phyloP scores from a whole-genome alignment of 805 yeast species.

The Kluyveromyces siamensis region DNA sequence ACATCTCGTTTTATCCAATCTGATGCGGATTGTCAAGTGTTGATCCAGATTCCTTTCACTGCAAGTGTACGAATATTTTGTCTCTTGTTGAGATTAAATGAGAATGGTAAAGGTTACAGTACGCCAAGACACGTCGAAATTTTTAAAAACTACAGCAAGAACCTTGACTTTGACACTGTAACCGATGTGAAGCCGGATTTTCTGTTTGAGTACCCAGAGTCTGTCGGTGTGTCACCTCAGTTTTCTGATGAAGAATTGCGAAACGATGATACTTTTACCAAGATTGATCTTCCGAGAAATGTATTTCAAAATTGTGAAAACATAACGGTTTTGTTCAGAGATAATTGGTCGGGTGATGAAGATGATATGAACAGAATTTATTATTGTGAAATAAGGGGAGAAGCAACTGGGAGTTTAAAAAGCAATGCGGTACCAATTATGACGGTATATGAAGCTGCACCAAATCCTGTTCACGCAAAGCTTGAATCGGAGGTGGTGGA shows the following conservation, averaged over 20 bases:
- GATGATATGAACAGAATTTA: conserved; percentile 52
- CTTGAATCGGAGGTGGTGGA: conserved; percentile 13
- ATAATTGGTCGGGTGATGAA: conserved; percentile 54
- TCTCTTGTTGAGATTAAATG: conserved; percentile 54
- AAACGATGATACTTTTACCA: conserved; percentile 53
- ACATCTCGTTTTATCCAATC: conserved; percentile 42
- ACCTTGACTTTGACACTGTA: conserved; percentile 65
- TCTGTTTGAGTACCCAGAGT: conserved; percentile 52
- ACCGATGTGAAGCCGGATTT: conserved; percentile 40
- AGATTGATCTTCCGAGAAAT: conserved; percentile 72
- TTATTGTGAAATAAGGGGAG: conserved; percentile 76
- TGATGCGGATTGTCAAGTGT: conserved; percentile 76
- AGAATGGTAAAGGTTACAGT: conserved; percentile 31
- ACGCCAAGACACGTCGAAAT: conserved; percentile 66
- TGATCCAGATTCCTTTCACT: conserved; percentile 72
- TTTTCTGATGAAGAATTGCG: conserved; percentile 23
- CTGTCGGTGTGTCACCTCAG: conserved; percentile 36
- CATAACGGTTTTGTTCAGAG: conserved; percentile 58
- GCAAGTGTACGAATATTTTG: conserved; percentile 69
- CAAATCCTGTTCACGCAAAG: conserved; percentile 75
- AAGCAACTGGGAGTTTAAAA: conserved; percentile 28
- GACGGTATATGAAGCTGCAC: conserved; percentile 80
- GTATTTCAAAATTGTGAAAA: conserved; percentile 61
- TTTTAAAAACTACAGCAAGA: conserved; percentile 54
- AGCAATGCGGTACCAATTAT: conserved; percentile 44